A percentile compares a stretch with the other conserved stretches of the same genome.
Evolutionary conservation across 441 rosid species (phyloP).

Genomic region (Populus hybrid): DNA sequence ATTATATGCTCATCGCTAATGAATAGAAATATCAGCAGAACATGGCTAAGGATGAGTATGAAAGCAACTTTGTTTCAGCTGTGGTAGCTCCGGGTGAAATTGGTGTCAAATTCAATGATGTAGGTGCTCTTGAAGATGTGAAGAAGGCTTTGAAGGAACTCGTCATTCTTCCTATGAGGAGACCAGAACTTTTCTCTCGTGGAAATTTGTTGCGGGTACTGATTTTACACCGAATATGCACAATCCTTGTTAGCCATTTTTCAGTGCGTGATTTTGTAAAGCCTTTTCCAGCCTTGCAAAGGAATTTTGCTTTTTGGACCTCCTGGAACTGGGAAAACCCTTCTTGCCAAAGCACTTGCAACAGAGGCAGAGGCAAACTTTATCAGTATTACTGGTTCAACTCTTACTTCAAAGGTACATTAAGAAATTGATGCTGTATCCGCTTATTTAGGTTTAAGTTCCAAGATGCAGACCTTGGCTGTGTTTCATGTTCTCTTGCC

Average conservation of each 20-base stretch:
- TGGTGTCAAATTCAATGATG: conserved; percentile 87
- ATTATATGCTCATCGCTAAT: conserved; percentile 16
- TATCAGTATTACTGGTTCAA: conserved; percentile 92
- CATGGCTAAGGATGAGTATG: conserved; percentile 83
- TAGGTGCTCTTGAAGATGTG: conserved; percentile 96
- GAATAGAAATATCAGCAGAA: conserved; percentile 41
- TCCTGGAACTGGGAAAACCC: conserved; percentile 98
- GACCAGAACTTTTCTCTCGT: conserved; percentile 78
- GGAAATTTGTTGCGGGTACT: conserved; percentile 91
- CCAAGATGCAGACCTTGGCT: no score
- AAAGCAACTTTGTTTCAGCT: conserved; percentile 78
- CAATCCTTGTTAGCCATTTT: not conserved
- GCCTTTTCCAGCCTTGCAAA: conserved; percentile 77
- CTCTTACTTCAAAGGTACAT: conserved; percentile 88
- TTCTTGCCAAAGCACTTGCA: conserved; percentile 94
- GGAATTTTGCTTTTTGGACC: conserved; percentile 97
- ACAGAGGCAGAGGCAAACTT: conserved; percentile 97
- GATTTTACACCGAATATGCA: not conserved
- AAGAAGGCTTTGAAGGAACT: conserved; percentile 90
- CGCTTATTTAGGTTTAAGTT: not conserved
- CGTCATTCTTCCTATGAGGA: conserved; percentile 95
- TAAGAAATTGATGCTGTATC: not conserved
- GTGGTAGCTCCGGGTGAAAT: conserved; percentile 80
- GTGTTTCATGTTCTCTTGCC: no score
- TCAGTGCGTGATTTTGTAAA: conserved; percentile 22